Conservation (phyloP, 495 filamentous ascomycete genomes). For the Annulohypoxylon nitens region DNA sequence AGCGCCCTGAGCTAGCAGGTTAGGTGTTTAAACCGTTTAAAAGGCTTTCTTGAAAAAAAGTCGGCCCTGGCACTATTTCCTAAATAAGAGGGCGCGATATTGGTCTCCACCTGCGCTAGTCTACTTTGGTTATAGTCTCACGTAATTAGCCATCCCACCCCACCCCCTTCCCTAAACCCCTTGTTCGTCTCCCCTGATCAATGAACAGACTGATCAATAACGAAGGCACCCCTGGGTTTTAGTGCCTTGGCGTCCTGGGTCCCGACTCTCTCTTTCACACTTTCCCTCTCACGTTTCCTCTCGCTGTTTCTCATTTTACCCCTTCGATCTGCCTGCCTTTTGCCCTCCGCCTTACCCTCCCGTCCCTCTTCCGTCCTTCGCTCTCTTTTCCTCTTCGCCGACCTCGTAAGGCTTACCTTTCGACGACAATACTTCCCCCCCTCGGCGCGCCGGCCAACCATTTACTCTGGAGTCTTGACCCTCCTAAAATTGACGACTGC, state of each 20-base stretch:
- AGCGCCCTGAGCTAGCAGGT: conserved; percentile 13
- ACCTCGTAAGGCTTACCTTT: conserved; percentile 47
- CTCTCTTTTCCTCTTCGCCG: conserved; percentile 47
- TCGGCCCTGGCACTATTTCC: conserved; percentile 40
- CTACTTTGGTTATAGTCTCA: conserved; percentile 27
- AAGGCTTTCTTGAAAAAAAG: conserved; percentile 30
- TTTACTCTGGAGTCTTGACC: conserved; percentile 37
- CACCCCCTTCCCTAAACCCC: conserved; percentile 25
- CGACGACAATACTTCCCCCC: conserved; percentile 42
- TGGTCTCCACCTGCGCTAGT: conserved; percentile 30
- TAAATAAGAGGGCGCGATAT: conserved; percentile 41
- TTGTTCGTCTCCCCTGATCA: conserved; percentile 41
- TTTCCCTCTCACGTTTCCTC: conserved; percentile 49
- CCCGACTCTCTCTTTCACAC: conserved; percentile 42
- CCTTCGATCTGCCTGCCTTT: conserved; percentile 40
- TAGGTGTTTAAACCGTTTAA: background rate
- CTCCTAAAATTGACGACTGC: conserved; percentile 36
- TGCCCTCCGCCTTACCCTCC: conserved; percentile 40
- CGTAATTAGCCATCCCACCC: conserved; percentile 47
- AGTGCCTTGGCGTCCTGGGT: conserved; percentile 44
- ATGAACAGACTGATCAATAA: conserved; percentile 45
- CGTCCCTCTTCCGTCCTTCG: conserved; percentile 37
- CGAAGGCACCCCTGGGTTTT: conserved; percentile 46
- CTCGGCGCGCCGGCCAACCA: conserved; percentile 39
- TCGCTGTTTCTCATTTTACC: conserved; percentile 49